Base-by-base conservation (phyloP, 768 basidiomycete genomes). In the Suillus sp. region DNA sequence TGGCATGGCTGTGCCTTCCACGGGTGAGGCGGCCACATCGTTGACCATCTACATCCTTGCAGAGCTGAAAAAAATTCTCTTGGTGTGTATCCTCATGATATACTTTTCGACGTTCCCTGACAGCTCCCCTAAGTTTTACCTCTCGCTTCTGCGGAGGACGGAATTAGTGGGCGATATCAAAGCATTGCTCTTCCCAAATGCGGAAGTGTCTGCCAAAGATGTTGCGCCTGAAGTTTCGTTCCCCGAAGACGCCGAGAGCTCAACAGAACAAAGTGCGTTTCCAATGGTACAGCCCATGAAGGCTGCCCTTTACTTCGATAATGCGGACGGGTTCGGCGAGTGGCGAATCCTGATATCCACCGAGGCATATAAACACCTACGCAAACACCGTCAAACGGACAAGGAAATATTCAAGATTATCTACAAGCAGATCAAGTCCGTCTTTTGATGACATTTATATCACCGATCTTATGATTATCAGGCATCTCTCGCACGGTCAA, bases 401-500 rank as follows among this genome's bases (percentile, higher is more conserved):
- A 65, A 54, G 14, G 81, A 81, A 45, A 74, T 74, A 42, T 88
- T 87, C 66, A 68, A 68, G 16, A 85, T 87, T 48, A 80, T 86
- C 35, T 67, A 88, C 45, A 90, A 89, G 74, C 91, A 90, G 70
- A 88, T 91, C 69, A 84, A 79, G 90, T 88, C 57, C 27, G 80
- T 68, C 38, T 42, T 60, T 64, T 20, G 16, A 50, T 9, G 13
- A 4, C 20, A 25, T 42, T 22, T 27, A 6, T 10, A 42, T 16
- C 16, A 30, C 18, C 37, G 7, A 51, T 22, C 37, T 64, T 45
- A 63, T 48, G 3, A 4, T 42, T 7, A 6, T 37, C 32, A 91
- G 90, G 69, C 86, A 91, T 64, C 79, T 92, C 11, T 91, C 90
- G 0, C 80, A 82, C 2, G 90, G 89, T 0, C 83, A 86, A 60